Percentiles rank a stretch among this genome's conserved stretches.
These are phyloP conservation scores for Pythium aquatile DNA, from an alignment of 352 stramenopile species.

Conservation along the genomic window DNA sequence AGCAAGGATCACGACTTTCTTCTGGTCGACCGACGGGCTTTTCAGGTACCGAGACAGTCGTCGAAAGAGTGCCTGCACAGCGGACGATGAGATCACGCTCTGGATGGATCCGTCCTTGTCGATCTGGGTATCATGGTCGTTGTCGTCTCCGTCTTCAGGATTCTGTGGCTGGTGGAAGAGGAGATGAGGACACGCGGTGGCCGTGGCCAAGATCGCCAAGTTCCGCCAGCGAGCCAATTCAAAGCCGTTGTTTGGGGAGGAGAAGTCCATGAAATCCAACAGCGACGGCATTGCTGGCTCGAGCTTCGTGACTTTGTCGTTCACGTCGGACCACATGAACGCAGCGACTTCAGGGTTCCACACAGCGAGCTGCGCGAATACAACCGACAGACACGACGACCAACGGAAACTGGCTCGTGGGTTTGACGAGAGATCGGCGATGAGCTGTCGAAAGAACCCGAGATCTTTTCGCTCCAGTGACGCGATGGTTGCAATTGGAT, in stretches of 20 bases:
- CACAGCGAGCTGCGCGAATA: conserved; percentile 42
- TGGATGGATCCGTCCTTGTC: conserved; percentile 29
- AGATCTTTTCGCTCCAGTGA: conserved; percentile 17
- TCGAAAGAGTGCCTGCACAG: conserved; percentile 46
- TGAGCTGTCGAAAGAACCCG: conserved; percentile 16
- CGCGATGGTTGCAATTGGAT: conserved; percentile 7
- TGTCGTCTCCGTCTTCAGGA: not conserved
- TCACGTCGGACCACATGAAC: conserved; percentile 68
- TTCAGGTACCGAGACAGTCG: conserved; percentile 56
- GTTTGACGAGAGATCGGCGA: conserved; percentile 12
- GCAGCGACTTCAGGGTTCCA: conserved; percentile 49
- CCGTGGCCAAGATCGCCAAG: conserved; percentile 51
- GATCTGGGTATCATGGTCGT: conserved; percentile 10
- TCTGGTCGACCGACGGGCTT: conserved; percentile 52
- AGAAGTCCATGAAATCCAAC: conserved; percentile 13
- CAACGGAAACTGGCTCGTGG: conserved; percentile 48
- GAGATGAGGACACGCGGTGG: conserved; percentile 43
- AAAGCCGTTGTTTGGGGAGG: conserved; percentile 3
- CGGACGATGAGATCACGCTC: conserved; percentile 37
- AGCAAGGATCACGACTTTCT: conserved; percentile 49
- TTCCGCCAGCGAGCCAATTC: conserved; percentile 68
- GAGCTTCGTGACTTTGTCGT: conserved; percentile 56
- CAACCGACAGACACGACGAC: conserved; percentile 43
- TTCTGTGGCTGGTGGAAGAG: conserved; percentile 9
- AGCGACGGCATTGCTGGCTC: conserved; percentile 50